Percentiles rank a stretch among this genome's conserved stretches.
Evolutionary conservation across 176 grass and related monocot genomes (phyloP).

Genomic region (Lolium multiflorum): DNA sequence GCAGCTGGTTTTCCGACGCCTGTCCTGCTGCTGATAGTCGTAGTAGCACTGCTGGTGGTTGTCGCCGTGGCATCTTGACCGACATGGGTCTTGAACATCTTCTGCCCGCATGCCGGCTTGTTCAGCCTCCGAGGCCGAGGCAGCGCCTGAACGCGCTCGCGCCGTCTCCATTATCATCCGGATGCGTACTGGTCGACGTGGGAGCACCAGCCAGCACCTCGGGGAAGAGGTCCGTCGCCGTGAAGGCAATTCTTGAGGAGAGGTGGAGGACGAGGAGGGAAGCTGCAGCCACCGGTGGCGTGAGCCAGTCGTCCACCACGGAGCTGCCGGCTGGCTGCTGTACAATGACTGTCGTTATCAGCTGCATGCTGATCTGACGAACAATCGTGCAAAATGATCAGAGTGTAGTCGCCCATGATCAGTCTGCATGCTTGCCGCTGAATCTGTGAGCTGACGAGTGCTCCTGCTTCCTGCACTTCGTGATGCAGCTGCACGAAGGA

Average conservation of each 20-base stretch:
- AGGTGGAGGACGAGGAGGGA: not conserved
- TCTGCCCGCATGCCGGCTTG: too few relatives aligned
- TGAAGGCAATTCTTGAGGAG: conserved; percentile 45
- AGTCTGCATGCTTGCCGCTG: conserved; percentile 33
- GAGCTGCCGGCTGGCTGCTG: not conserved
- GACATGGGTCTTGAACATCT: conserved; percentile 6
- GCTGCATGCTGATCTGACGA: conserved; percentile 56
- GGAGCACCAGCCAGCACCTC: not conserved
- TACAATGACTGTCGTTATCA: conserved; percentile 26
- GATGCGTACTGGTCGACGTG: too few relatives aligned
- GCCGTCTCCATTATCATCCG: too few relatives aligned
- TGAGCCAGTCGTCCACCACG: conserved; percentile 6
- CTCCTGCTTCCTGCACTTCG: conserved; percentile 23
- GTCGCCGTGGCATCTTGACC: conserved; percentile 41
- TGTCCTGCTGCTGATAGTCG: conserved; percentile 1
- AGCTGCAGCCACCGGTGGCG: not conserved
- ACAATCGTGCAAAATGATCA: not conserved
- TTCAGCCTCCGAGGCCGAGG: conserved; percentile 34
- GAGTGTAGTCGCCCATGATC: too few relatives aligned
- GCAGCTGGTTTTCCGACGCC: conserved; percentile 64
- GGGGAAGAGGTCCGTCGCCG: not conserved
- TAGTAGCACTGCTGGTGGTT: not conserved
- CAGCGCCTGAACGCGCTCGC: conserved; percentile 61
- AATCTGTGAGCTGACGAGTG: conserved; percentile 41
- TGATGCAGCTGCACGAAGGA: conserved; percentile 10